A percentile compares a stretch with the other conserved stretches of the same genome.
These are phyloP conservation scores for Boletus subparvulus DNA, from an alignment of 768 basidiomycete genomes.

Conservation along the genomic window DNA sequence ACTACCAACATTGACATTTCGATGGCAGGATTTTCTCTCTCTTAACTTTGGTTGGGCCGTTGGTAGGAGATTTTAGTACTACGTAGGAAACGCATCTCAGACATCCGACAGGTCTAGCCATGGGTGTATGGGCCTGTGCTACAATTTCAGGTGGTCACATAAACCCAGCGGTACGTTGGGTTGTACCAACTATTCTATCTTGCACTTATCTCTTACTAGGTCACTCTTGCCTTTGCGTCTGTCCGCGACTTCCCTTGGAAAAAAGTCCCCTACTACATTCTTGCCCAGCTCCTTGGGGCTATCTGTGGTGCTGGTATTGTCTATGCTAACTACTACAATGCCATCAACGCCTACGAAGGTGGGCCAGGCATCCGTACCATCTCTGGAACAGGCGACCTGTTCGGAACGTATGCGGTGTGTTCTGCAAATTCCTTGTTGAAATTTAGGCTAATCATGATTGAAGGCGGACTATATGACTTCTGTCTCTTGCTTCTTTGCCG, in stretches of 20 bases:
- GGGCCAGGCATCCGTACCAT: conserved; percentile 54
- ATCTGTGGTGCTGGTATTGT: conserved; percentile 55
- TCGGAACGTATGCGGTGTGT: conserved; percentile 61
- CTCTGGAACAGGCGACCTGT: conserved; percentile 54
- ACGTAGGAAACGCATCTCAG: background rate
- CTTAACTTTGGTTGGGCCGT: conserved; percentile 33
- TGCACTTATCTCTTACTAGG: conserved; percentile 35
- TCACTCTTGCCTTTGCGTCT: conserved; percentile 67
- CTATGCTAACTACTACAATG: conserved; percentile 67
- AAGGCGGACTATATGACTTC: conserved; percentile 43
- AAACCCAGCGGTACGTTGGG: conserved; percentile 59
- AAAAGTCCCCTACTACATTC: conserved; percentile 71
- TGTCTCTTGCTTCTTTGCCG: conserved; percentile 47
- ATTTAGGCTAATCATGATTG: conserved; percentile 7
- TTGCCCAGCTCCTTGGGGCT: conserved; percentile 62
- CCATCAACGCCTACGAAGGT: conserved; percentile 64
- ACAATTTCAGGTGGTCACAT: conserved; percentile 75
- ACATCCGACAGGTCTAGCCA: conserved; percentile 42
- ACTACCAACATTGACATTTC: background rate
- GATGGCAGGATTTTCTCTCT: conserved; percentile 22
- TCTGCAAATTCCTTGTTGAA: background rate
- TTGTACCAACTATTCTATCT: background rate
- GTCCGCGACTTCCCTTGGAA: conserved; percentile 77
- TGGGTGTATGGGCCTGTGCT: conserved; percentile 67
- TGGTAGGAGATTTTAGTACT: conserved; percentile 17